A percentile compares a stretch with the other conserved stretches of the same genome.
Conservation (phyloP, 1,139 yeast genomes). For the Suhomyces atakaporum region DNA sequence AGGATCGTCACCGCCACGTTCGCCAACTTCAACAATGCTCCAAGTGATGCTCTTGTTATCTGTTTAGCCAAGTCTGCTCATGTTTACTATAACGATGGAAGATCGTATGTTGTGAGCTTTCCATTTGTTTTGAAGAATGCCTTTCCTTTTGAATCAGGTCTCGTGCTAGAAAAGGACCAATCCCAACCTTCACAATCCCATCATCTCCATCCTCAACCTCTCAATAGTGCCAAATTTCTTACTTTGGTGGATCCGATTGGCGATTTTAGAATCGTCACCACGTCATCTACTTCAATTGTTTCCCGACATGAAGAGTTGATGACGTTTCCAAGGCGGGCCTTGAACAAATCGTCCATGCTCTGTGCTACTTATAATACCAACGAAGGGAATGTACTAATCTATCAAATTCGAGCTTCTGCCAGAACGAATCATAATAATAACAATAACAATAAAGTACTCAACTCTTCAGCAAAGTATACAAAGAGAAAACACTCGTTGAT, state of each 20-base stretch:
- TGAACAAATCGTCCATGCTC: constrained; percentile 37
- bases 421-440: too few species aligned
- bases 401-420: constrained; percentile 51
- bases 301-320: constrained; percentile 58
- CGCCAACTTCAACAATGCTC: constrained; percentile 35
- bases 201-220: constrained; percentile 24
- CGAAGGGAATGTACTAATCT: constrained; percentile 47
- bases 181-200: constrained; percentile 17
- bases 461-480: constrained; percentile 18
- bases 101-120: constrained; percentile 57
- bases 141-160: constrained; percentile 62
- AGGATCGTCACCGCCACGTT: constrained; percentile 52
- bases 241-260: constrained; percentile 69
- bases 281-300: constrained; percentile 70
- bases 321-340: constrained; percentile 46
- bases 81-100: constrained; percentile 60
- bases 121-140: constrained; percentile 63
- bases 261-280: constrained; percentile 65
- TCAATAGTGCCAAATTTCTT: constrained; percentile 49
- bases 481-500: constrained; percentile 32
- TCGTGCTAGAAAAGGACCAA: constrained; percentile 56
- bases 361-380: constrained; percentile 55
- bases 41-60: constrained; percentile 43
- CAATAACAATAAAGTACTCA: constrained; percentile 16
- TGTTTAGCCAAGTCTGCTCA: constrained; percentile 53